Evolutionary conservation across 805 yeast genomes (phyloP).

Genomic region (Candida cerambycidarum): DNA sequence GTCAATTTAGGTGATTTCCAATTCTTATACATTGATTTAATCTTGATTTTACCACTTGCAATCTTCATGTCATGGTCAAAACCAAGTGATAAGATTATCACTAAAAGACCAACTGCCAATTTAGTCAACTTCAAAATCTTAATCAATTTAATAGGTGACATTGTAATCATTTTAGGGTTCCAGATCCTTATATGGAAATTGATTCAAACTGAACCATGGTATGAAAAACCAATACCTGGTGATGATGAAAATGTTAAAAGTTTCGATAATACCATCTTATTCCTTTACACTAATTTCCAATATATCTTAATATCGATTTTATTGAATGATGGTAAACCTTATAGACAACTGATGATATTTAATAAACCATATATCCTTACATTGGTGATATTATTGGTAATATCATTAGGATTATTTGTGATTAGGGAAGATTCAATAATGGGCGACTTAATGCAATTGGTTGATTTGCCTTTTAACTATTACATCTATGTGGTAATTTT

Average conservation of each 20-base stretch:
- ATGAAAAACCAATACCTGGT: constrained; percentile 72
- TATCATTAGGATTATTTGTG: constrained; percentile 57
- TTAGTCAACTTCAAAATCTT: constrained; percentile 85
- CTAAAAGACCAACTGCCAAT: constrained; percentile 90
- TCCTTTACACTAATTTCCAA: constrained; percentile 81
- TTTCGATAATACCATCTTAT: constrained; percentile 86
- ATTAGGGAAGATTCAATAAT: constrained; percentile 51
- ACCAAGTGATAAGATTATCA: constrained; percentile 59
- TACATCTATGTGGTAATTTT: constrained; percentile 49
- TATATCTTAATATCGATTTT: constrained; percentile 81
- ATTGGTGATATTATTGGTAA: constrained; percentile 45
- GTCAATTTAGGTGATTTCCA: constrained; percentile 96
- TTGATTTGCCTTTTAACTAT: constrained; percentile 53
- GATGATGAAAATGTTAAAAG: constrained; percentile 76
- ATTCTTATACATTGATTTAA: constrained; percentile 88
- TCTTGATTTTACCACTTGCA: constrained; percentile 90
- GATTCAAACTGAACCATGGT: constrained; percentile 69
- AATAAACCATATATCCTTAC: constrained; percentile 73
- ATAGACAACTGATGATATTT: constrained; percentile 68
- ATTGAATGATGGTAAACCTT: constrained; percentile 92
- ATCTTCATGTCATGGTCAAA: constrained; percentile 97
- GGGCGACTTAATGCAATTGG: constrained; percentile 75
- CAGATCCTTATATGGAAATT: constrained; percentile 68
- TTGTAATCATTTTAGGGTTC: constrained; percentile 58
- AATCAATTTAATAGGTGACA: constrained; percentile 78